A percentile compares a stretch with the other conserved stretches of the same genome.
These are phyloP conservation scores for Talaromyces nanjingensis DNA, from an alignment of 495 filamentous ascomycete genomes.

Conservation along the genomic window DNA sequence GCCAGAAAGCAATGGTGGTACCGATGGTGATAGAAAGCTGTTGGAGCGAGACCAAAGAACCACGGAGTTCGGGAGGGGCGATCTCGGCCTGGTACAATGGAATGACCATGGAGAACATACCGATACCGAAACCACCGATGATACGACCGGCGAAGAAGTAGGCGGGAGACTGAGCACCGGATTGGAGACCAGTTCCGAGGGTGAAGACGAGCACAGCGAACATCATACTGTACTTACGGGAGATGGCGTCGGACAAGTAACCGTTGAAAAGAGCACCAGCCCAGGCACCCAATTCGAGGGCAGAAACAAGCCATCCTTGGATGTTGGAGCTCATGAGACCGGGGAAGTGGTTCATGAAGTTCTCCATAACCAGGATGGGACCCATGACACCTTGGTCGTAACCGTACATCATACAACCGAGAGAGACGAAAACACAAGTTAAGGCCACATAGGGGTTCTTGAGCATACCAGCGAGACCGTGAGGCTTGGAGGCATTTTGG, in stretches of 20 bases:
- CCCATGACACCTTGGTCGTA: slow-evolving; percentile 82
- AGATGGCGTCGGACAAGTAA: slow-evolving; percentile 66
- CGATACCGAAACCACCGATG: slow-evolving; percentile 52
- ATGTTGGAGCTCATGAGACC: slow-evolving; percentile 51
- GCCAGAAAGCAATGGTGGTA: slow-evolving; percentile 60
- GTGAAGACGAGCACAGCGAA: slow-evolving; percentile 66
- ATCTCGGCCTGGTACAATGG: slow-evolving; percentile 72
- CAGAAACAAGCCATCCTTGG: slow-evolving; percentile 71
- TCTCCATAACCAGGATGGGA: slow-evolving; percentile 34
- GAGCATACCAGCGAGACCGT: slow-evolving; percentile 29
- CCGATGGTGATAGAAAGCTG: slow-evolving; percentile 80
- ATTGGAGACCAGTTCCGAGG: slow-evolving; percentile 47
- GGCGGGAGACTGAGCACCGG: slow-evolving; percentile 27
- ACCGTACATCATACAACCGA: slow-evolving; percentile 55
- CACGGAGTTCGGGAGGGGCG: slow-evolving; percentile 66
- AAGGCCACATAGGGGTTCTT: slow-evolving; percentile 31
- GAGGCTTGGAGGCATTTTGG: slow-evolving; percentile 26
- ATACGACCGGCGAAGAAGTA: slow-evolving; percentile 41
- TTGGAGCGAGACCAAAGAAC: slow-evolving; percentile 64
- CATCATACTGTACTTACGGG: slow-evolving; percentile 70
- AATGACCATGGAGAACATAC: slow-evolving; percentile 49
- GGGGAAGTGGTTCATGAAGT: slow-evolving; percentile 34
- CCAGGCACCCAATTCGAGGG: slow-evolving; percentile 80
- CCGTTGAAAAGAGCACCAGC: slow-evolving; percentile 68
- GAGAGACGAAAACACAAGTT: slow-evolving; percentile 57